phyloP scores from a whole-genome alignment of 75 land plant genomes.

The Sequoia sempervirens region DNA sequence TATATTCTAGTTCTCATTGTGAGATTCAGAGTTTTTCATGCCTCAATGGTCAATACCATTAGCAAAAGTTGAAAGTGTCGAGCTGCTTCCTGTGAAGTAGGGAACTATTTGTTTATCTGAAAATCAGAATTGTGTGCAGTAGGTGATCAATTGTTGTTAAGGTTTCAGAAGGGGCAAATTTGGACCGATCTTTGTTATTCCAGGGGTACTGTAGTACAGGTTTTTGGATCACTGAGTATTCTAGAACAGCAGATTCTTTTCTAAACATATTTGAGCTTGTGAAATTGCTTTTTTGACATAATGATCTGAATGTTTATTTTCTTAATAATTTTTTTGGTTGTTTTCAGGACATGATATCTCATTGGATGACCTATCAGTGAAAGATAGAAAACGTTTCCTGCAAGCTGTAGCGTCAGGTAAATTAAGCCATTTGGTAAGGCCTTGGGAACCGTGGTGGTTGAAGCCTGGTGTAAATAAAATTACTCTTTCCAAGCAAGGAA shows the following conservation, averaged over 20 bases:
- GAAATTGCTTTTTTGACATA: neutral
- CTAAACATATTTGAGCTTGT: neutral
- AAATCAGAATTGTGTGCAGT: neutral
- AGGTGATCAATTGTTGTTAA: neutral
- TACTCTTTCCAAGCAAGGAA: conserved; percentile 54
- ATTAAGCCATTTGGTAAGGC: conserved; percentile 75
- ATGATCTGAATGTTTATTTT: neutral
- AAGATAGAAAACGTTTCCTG: conserved; percentile 62
- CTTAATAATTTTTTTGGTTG: neutral
- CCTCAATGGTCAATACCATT: neutral
- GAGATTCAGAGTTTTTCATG: neutral
- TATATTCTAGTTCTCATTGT: neutral
- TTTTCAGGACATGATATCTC: conserved; percentile 50
- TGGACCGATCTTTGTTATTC: neutral
- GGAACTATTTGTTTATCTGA: neutral
- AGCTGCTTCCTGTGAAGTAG: neutral
- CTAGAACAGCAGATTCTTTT: neutral
- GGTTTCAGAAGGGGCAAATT: neutral
- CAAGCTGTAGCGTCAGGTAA: conserved; percentile 77
- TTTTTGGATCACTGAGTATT: neutral
- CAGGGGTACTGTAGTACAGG: neutral
- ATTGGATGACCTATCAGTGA: conserved; percentile 59
- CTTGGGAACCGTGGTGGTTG: conserved; percentile 96
- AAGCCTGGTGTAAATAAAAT: conserved; percentile 62
- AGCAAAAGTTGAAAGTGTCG: neutral